These are phyloP conservation scores for Kalanchoe fedtschenkoi DNA, from an alignment of 164 flowering plant species.

Conservation along the genomic window DNA sequence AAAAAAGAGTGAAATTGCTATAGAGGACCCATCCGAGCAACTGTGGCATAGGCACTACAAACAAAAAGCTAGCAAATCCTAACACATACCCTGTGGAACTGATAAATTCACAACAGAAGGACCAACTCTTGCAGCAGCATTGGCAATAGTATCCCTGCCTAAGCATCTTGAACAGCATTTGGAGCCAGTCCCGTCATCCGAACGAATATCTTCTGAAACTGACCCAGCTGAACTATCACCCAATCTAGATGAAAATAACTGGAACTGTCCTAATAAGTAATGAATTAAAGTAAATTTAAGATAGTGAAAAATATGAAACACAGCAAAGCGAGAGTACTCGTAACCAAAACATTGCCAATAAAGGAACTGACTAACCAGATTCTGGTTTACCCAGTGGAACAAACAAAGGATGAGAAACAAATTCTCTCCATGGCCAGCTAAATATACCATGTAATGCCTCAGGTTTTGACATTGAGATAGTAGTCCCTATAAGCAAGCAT, in stretches of 20 bases:
- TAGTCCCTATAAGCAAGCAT: constrained; percentile 11
- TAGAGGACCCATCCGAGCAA: background rate
- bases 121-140: constrained; percentile 72
- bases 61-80: background rate
- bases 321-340: background rate
- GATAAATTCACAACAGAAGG: constrained; percentile 92
- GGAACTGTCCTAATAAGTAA: constrained; percentile 31
- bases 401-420: constrained; percentile 8
- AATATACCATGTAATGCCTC: constrained; percentile 12
- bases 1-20: constrained; percentile 4
- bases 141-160: constrained; percentile 65
- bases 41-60: background rate
- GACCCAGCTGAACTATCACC: constrained; percentile 20
- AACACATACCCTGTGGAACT: constrained; percentile 46
- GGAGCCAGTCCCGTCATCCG: constrained; percentile 21
- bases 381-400: constrained; percentile 5
- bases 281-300: background rate
- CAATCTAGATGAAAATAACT: constrained; percentile 28
- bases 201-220: constrained; percentile 18
- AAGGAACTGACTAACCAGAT: constrained; percentile 15
- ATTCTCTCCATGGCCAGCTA: constrained; percentile 12
- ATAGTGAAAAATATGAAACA: background rate
- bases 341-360: background rate
- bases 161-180: constrained; percentile 42
- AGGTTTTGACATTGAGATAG: constrained; percentile 14